A percentile compares a stretch with the other conserved stretches of the same genome.
These are phyloP conservation scores for Beauveria australis DNA, from an alignment of 2,329 filamentous ascomycete species.

Conservation along the genomic window DNA sequence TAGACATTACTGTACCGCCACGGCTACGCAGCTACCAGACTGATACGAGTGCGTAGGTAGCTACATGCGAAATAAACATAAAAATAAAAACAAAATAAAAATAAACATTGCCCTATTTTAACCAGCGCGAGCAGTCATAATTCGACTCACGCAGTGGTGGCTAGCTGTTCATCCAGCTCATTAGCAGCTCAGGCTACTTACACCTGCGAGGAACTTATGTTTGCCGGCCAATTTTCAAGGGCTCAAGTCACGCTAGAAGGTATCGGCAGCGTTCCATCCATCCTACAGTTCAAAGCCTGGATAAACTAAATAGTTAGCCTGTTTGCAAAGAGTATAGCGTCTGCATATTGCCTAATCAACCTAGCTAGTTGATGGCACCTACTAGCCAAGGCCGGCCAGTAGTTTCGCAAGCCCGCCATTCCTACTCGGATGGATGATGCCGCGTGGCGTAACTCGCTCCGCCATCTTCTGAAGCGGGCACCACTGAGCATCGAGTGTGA, in stretches of 20 bases:
- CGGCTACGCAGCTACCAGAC: too few relatives aligned
- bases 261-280: background rate
- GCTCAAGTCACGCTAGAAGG: background rate
- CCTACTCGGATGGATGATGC: conserved; percentile 5
- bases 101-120: too few relatives aligned
- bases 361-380: background rate
- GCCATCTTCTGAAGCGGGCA: background rate
- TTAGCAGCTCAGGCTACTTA: background rate
- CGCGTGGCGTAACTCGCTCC: conserved; percentile 6
- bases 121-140: too few relatives aligned
- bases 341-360: background rate
- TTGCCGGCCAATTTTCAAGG: background rate
- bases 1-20: too few relatives aligned
- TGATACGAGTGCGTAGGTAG: too few relatives aligned
- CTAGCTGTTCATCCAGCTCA: background rate
- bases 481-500: conserved; percentile 2
- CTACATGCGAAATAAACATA: too few relatives aligned
- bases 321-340: background rate
- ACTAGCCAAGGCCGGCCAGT: background rate
- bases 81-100: too few relatives aligned
- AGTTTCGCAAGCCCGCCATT: background rate
- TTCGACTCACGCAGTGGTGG: background rate
- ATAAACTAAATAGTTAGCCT: background rate
- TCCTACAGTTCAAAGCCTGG: background rate
- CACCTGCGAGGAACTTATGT: conserved; percentile 1